A percentile compares a stretch with the other conserved stretches of the same genome.
Evolutionary conservation across 2,329 filamentous ascomycete species (phyloP).

Genomic region (Colletotrichum sublineola): DNA sequence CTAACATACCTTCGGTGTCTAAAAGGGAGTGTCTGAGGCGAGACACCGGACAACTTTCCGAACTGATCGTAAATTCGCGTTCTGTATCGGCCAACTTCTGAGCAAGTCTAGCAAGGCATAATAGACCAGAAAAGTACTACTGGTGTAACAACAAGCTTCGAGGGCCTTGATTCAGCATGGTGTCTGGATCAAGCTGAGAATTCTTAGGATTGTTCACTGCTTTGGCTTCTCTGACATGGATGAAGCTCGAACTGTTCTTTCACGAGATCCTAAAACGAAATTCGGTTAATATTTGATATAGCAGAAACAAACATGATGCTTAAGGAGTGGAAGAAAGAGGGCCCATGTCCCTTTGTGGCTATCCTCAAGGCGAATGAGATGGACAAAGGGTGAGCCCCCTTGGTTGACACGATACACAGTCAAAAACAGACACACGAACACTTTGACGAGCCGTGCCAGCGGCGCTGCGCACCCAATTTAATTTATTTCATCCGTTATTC

Average conservation of each 20-base stretch:
- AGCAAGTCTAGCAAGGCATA: no score
- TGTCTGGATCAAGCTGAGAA: no score
- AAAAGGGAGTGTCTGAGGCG: neutral
- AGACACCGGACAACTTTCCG: neutral
- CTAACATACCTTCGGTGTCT: neutral
- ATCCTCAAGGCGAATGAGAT: constrained; percentile 25
- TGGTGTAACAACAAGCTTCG: neutral
- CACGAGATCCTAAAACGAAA: neutral
- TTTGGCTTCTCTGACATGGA: neutral
- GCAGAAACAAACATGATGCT: constrained; percentile 9
- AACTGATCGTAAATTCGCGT: neutral
- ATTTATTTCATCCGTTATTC: constrained; percentile 27
- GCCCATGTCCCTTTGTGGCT: constrained; percentile 20
- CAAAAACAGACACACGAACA: constrained; percentile 21
- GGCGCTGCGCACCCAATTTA: constrained; percentile 4
- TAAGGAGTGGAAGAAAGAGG: neutral
- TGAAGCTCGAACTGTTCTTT: neutral
- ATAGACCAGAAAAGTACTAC: neutral
- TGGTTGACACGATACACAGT: constrained; percentile 15
- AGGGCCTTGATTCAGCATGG: no score
- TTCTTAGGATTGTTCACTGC: neutral
- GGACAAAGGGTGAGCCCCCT: constrained; percentile 19
- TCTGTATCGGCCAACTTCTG: neutral
- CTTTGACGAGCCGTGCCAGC: constrained; percentile 38
- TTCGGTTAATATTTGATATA: constrained; percentile 8